phyloP scores from a whole-genome alignment of 139 green algal species.

The Tetraselmis chui region DNA sequence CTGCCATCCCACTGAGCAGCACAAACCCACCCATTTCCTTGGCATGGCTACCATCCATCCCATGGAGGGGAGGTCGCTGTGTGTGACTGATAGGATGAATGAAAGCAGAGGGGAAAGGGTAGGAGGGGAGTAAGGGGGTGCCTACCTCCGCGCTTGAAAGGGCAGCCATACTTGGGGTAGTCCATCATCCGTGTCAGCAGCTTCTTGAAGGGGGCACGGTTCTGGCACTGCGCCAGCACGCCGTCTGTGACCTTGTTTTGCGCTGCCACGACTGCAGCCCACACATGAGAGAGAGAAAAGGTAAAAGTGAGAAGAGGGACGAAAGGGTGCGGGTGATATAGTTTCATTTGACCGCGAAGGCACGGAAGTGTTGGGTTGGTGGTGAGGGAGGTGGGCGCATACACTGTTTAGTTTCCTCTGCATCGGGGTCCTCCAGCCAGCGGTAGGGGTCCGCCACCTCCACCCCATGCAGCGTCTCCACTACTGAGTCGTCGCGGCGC shows the following conservation, averaged over 20 bases:
- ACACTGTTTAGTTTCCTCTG: conserved; percentile 44
- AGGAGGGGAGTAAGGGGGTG: background rate
- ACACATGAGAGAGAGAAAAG: too few relatives aligned
- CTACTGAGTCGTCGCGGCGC: conserved; percentile 52
- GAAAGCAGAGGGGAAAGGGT: background rate
- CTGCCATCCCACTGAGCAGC: too few relatives aligned
- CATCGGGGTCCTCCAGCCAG: conserved; percentile 86
- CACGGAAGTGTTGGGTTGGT: too few relatives aligned
- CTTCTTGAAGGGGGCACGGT: conserved; percentile 50
- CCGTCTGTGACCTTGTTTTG: conserved; percentile 74
- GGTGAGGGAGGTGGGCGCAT: too few relatives aligned
- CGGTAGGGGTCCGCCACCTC: conserved; percentile 65
- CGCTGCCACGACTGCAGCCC: conserved; percentile 58
- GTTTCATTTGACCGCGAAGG: too few relatives aligned
- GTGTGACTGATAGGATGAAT: too few relatives aligned
- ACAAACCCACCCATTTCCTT: too few relatives aligned
- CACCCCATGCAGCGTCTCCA: conserved; percentile 64
- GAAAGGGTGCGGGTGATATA: too few relatives aligned
- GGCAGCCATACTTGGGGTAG: conserved; percentile 69
- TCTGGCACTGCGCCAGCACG: conserved; percentile 62
- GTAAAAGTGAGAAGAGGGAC: background rate
- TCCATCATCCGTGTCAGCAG: conserved; percentile 56
- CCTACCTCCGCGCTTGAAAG: conserved; percentile 46
- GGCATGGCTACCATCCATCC: too few relatives aligned
- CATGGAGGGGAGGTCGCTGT: too few relatives aligned